Conservation (phyloP, 768 basidiomycete genomes). For the Hypsizygus marmoreus region DNA sequence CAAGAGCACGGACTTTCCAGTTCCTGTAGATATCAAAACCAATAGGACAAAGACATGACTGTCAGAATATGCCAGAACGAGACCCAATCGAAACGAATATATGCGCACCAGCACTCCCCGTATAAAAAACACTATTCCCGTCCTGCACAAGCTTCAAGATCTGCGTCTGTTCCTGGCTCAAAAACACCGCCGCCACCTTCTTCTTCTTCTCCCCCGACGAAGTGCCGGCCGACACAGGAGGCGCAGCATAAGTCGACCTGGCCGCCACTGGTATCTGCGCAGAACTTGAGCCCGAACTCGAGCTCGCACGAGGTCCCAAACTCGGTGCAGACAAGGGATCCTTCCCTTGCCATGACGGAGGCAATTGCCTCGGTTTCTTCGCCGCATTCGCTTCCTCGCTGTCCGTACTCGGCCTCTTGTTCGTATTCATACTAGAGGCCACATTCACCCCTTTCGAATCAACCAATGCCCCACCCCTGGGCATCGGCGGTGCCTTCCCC, state of each 20-base stretch:
- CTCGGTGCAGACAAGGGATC: slow-evolving; percentile 37
- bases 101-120: slow-evolving; percentile 87
- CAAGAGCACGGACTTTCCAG: slow-evolving; percentile 94
- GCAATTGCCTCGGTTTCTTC: slow-evolving; percentile 62
- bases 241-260: slow-evolving; percentile 7
- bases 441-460: slow-evolving; percentile 31
- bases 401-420: slow-evolving; percentile 40
- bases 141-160: slow-evolving; percentile 78
- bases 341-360: slow-evolving; percentile 46
- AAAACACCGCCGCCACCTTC: slow-evolving; percentile 48
- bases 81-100: too few relatives aligned
- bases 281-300: slow-evolving; percentile 8
- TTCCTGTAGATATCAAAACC: slow-evolving; percentile 55
- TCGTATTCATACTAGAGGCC: too few relatives aligned
- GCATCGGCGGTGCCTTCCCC: slow-evolving; percentile 19
- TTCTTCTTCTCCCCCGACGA: slow-evolving; percentile 22
- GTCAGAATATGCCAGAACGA: background rate
- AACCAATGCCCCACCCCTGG: slow-evolving; percentile 26
- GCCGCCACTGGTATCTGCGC: slow-evolving; percentile 11
- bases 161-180: slow-evolving; percentile 86
- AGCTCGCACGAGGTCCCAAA: slow-evolving; percentile 23
- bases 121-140: slow-evolving; percentile 87
- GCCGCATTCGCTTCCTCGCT: slow-evolving; percentile 27
- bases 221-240: slow-evolving; percentile 12
- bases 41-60: background rate